Evolutionary conservation across 345 rosid species (phyloP).

Genomic region (Populus davidiana): DNA sequence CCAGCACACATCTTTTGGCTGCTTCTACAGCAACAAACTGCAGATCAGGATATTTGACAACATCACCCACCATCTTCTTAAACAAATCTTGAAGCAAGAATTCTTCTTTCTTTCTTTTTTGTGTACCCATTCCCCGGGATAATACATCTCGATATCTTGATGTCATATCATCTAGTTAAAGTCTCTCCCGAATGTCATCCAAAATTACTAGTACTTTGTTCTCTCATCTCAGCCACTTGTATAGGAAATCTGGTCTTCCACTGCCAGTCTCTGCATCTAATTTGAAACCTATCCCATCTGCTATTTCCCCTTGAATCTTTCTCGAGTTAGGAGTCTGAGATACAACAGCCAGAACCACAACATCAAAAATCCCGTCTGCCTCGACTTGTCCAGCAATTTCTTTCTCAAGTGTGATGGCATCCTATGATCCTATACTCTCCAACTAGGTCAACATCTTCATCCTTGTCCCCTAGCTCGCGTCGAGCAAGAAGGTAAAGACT

Average conservation of each 20-base stretch:
- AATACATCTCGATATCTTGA: constrained; percentile 5
- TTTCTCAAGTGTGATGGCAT: constrained; percentile 1
- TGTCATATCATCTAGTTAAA: constrained; percentile 1
- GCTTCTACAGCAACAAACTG: not conserved
- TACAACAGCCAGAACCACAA: not conserved
- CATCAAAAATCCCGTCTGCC: not conserved
- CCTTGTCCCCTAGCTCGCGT: not conserved
- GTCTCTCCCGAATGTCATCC: not conserved
- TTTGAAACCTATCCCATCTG: constrained; percentile 7
- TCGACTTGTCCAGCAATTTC: constrained; percentile 1
- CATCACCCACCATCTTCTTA: not conserved
- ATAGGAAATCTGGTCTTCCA: not conserved
- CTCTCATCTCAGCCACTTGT: too few relatives aligned
- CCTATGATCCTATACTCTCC: constrained; percentile 11
- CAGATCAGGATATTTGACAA: not conserved
- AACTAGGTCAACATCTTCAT: not conserved
- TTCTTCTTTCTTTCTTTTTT: not conserved
- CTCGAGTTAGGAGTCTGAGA: not conserved
- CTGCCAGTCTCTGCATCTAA: not conserved
- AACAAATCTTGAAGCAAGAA: not conserved
- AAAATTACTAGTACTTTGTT: not conserved
- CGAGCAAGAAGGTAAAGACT: not conserved
- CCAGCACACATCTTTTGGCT: not conserved
- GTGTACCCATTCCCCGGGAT: not conserved
- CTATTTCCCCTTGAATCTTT: constrained; percentile 14